A percentile compares a stretch with the other conserved stretches of the same genome.
Conservation (phyloP, 805 yeast species). For the Naumovozyma castellii region DNA sequence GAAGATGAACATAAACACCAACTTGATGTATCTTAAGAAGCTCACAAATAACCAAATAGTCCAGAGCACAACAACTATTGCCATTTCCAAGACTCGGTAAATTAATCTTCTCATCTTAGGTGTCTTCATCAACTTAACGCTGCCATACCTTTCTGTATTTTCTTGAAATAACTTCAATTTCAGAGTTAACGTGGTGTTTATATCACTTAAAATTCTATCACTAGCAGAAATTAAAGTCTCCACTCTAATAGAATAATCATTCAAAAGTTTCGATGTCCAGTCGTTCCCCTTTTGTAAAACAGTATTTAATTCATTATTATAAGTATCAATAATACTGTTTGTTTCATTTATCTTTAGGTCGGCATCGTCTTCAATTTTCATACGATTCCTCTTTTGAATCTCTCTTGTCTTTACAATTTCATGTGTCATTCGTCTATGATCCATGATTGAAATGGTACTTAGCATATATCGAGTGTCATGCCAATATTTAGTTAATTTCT, state of each 20-base stretch:
- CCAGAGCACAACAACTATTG: conserved; percentile 23
- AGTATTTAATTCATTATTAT: conserved; percentile 18
- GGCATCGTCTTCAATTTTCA: conserved; percentile 11
- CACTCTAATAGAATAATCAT: conserved; percentile 41
- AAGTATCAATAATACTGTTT: conserved; percentile 12
- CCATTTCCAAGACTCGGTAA: conserved; percentile 22
- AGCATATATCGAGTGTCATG: conserved; percentile 18
- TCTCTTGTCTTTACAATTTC: conserved; percentile 16
- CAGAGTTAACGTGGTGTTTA: conserved; percentile 59
- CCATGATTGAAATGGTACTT: conserved; percentile 20
- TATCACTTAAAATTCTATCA: conserved; percentile 63
- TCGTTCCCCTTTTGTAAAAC: conserved; percentile 25
- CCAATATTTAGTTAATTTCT: conserved; percentile 19
- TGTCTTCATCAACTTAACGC: conserved; percentile 17
- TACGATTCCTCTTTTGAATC: conserved; percentile 9
- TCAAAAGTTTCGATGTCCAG: conserved; percentile 24
- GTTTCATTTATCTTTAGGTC: conserved; percentile 13
- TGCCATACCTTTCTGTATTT: conserved; percentile 24
- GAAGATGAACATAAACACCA: conserved; percentile 6
- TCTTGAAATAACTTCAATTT: conserved; percentile 37
- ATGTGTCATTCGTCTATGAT: conserved; percentile 21
- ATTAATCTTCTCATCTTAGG: conserved; percentile 16
- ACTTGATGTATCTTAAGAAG: conserved; percentile 14
- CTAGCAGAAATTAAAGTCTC: conserved; percentile 54
- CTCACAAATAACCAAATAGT: conserved; percentile 25